Conservation (phyloP, 148 eudicot genomes). For the Rhododendron mucronatum region DNA sequence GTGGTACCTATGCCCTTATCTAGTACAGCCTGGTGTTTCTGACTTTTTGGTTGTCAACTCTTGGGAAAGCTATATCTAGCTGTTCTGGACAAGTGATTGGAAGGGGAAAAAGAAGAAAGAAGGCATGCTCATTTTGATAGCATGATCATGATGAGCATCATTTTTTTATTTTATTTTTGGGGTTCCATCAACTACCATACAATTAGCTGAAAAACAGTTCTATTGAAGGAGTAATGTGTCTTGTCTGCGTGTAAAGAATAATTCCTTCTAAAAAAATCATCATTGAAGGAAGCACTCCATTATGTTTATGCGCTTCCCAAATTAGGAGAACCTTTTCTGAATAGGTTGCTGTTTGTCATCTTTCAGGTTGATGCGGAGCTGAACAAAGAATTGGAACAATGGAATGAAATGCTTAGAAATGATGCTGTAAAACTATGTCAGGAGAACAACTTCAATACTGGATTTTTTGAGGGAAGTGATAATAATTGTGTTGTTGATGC, state of each 20-base stretch:
- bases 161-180: no score
- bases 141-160: not conserved
- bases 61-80: not conserved
- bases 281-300: not conserved
- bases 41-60: not conserved
- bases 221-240: not conserved
- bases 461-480: slow-evolving; percentile 93
- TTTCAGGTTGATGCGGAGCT: slow-evolving; percentile 77
- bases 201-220: not conserved
- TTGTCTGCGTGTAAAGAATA: not conserved
- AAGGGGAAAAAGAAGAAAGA: not conserved
- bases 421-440: slow-evolving; percentile 86
- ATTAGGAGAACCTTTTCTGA: not conserved
- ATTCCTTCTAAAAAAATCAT: not conserved
- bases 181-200: not conserved
- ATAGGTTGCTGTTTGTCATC: slow-evolving; percentile 6
- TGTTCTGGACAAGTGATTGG: not conserved
- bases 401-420: slow-evolving; percentile 88
- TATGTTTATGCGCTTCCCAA: not conserved
- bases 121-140: not conserved
- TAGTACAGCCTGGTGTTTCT: not conserved
- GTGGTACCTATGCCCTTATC: not conserved
- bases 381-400: slow-evolving; percentile 91
- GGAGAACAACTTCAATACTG: slow-evolving; percentile 85
- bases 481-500: slow-evolving; percentile 77